Conservation (phyloP, 148 eudicot species). For the Nyssa sinensis region DNA sequence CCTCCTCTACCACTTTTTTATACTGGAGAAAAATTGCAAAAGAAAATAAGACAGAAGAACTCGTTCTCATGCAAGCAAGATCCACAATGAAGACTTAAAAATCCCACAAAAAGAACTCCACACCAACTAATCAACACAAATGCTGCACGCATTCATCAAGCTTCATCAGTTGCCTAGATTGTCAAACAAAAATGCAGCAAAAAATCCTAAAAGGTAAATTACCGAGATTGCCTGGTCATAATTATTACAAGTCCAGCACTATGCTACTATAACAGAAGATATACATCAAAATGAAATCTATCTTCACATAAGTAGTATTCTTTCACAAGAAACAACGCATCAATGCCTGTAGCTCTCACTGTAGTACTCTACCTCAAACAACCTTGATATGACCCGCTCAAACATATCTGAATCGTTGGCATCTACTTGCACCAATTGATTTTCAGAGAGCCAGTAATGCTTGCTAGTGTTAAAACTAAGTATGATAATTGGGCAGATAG, state of each 20-base stretch:
- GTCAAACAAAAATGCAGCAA: neutral
- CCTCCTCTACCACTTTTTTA: slow-evolving; percentile 19
- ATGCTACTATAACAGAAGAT: neutral
- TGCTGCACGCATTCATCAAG: neutral
- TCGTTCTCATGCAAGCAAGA: neutral
- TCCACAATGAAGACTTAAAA: neutral
- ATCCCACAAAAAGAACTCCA: neutral
- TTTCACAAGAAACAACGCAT: neutral
- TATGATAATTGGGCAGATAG: neutral
- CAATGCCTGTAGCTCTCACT: neutral
- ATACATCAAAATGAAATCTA: neutral
- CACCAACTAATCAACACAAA: neutral
- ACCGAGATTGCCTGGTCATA: neutral
- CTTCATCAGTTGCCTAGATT: neutral
- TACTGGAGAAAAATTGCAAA: slow-evolving; percentile 1
- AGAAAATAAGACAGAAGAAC: neutral
- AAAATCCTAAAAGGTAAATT: neutral
- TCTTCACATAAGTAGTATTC: neutral
- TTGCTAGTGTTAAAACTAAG: neutral
- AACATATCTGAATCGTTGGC: too few species aligned
- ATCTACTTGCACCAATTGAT: neutral
- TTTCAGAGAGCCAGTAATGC: neutral
- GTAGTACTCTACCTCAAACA: too few species aligned
- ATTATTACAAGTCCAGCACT: neutral
- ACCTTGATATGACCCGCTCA: neutral